A percentile compares a stretch with the other conserved stretches of the same genome.
Conservation (phyloP, 345 rosid genomes). For the Populus ilicifolia region DNA sequence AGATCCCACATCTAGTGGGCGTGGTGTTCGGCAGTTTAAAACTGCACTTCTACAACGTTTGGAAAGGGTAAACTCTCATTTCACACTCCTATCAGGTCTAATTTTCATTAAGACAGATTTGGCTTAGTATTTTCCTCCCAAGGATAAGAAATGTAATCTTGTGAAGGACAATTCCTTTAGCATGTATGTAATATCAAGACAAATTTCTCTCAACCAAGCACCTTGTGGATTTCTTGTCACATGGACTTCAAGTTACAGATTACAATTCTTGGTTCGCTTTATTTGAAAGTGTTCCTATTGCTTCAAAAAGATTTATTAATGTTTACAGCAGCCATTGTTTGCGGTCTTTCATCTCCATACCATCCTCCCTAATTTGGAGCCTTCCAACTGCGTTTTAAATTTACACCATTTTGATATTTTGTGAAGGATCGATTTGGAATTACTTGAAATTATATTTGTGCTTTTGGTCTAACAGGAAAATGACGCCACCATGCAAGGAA, state of each 20-base stretch:
- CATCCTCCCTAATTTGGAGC: no score
- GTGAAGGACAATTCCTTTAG: not conserved
- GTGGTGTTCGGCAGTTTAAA: slow-evolving; percentile 99
- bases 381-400: not conserved
- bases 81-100: not conserved
- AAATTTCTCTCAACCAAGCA: not conserved
- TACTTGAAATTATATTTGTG: not conserved
- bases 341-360: no score
- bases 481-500: slow-evolving; percentile 66
- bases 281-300: not conserved
- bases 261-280: not conserved
- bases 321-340: no score
- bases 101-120: not conserved
- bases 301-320: not conserved
- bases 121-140: not conserved
- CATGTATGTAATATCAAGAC: not conserved
- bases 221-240: not conserved
- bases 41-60: slow-evolving; percentile 98
- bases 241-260: not conserved
- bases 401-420: not conserved
- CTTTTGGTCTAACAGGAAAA: slow-evolving; percentile 47
- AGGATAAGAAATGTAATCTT: not conserved
- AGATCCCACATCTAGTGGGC: slow-evolving; percentile 96
- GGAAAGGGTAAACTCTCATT: slow-evolving; percentile 55
- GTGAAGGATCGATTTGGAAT: not conserved